These are phyloP conservation scores for Ogataea minuta DNA, from an alignment of 805 yeast genomes.

Conservation along the genomic window DNA sequence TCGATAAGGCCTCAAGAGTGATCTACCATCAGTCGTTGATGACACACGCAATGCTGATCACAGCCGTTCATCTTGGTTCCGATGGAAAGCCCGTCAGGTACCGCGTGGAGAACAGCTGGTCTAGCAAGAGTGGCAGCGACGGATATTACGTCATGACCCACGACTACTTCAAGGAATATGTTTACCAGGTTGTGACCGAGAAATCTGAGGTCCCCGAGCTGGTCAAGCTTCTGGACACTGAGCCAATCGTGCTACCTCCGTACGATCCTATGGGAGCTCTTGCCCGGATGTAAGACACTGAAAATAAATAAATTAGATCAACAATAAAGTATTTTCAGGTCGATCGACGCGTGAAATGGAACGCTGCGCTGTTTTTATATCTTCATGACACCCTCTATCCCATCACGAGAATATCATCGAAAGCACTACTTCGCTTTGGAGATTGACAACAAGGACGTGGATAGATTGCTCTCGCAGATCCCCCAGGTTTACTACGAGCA, in stretches of 20 bases:
- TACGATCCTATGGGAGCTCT: slow-evolving; percentile 83
- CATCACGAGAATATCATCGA: slow-evolving; percentile 44
- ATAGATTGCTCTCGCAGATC: slow-evolving; percentile 26
- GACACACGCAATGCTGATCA: slow-evolving; percentile 90
- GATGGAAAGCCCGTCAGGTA: slow-evolving; percentile 61
- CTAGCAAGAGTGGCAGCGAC: slow-evolving; percentile 61
- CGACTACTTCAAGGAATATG: slow-evolving; percentile 71
- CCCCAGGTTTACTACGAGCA: slow-evolving; percentile 61
- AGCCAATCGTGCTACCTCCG: slow-evolving; percentile 60
- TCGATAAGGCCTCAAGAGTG: slow-evolving; percentile 65
- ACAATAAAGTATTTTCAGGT: neutral
- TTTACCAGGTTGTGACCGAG: slow-evolving; percentile 68
- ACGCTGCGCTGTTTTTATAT: slow-evolving; percentile 9
- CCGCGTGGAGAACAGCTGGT: slow-evolving; percentile 80
- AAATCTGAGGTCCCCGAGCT: slow-evolving; percentile 45
- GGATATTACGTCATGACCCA: slow-evolving; percentile 74
- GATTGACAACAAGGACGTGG: slow-evolving; percentile 24
- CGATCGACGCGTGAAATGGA: neutral
- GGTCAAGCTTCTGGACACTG: slow-evolving; percentile 39
- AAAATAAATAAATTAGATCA: neutral
- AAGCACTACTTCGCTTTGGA: slow-evolving; percentile 66
- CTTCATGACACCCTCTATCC: slow-evolving; percentile 13
- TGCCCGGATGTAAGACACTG: slow-evolving; percentile 35
- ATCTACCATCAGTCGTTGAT: slow-evolving; percentile 67
- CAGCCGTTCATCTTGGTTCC: slow-evolving; percentile 74